Base-by-base conservation (phyloP, 345 rosid genomes). In the Leavenworthia alabamica region DNA sequence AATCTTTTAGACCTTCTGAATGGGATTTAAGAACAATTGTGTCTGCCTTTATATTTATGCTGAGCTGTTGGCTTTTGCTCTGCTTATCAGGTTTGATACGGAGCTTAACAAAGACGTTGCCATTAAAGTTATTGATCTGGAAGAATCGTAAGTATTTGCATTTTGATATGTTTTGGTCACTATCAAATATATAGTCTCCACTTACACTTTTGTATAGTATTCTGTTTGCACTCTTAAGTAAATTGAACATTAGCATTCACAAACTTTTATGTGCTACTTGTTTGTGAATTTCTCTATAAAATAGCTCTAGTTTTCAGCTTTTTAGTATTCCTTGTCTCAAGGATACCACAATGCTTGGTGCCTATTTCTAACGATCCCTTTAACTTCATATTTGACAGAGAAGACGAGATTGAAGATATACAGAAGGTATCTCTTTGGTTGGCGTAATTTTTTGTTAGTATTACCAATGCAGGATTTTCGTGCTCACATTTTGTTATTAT, bases 321-420 rank as follows among this genome's bases (percentile, higher is more conserved):
- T 61, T 14, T 61, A 24, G 31, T 32, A 26, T 43, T 43, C 47
- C 31, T 60, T 54, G 22, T 62, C 36, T 54, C 12, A 27, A 43
- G 31, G 45, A 53, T 61, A 55, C 45, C 32, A 37, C 36, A 58
- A 22, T 49, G 40, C 40, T 47, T 55, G 48, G 31, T 63, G 41
- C 36, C 44, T 36, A 51, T 57, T 42, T 64, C 55, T 64, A 60
- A 71, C 54, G 16, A 36, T 61, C 58, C 35, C 20, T 41, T 73
- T 70, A 60, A 11, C 53, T 72, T 73, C 52, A 10, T 41, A 15
- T 65, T 71, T 64, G 78, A 61, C 80, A 94, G 99, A 28, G 99
- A 90, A 82, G 99, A 94, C 74, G 99, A 94, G 68, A 88, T 94
- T 79, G 99, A 94, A 56, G 99, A 94, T 74, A 90, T 94, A 61